Conservation (phyloP, 345 rosid genomes). For the Dimocarpus longan region DNA sequence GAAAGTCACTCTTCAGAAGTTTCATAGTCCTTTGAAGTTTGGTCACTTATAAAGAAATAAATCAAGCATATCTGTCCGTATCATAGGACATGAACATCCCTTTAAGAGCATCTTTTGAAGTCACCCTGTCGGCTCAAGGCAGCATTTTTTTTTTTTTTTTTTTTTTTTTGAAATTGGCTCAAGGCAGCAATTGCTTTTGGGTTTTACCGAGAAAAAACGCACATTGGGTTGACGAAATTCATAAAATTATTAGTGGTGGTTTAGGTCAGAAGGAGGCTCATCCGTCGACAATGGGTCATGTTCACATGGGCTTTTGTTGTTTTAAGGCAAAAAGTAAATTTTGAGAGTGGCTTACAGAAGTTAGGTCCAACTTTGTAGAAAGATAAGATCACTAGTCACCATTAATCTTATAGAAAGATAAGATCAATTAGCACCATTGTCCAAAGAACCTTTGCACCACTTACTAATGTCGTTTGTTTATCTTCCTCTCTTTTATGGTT, state of each 20-base stretch:
- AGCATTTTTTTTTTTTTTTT: background rate
- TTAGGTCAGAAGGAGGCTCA: background rate
- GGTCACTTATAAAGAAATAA: background rate
- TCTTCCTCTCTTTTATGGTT: too few species aligned
- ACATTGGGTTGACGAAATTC: conserved; percentile 18
- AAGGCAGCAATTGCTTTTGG: background rate
- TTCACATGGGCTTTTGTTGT: too few species aligned
- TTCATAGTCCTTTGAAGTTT: background rate
- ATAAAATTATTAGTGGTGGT: background rate
- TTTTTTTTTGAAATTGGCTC: background rate
- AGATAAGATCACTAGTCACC: background rate
- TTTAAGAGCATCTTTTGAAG: too few species aligned
- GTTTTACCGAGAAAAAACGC: conserved; percentile 9
- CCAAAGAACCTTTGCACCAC: background rate
- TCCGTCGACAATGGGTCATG: too few species aligned
- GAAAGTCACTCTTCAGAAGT: too few species aligned
- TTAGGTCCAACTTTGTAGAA: background rate
- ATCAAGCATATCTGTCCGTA: too few species aligned
- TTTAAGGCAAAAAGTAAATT: too few species aligned
- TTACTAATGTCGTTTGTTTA: background rate
- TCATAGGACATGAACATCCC: too few species aligned
- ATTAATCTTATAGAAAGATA: too few species aligned
- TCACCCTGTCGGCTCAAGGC: background rate
- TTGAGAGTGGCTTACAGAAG: background rate
- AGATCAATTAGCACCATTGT: background rate